A percentile compares a stretch with the other conserved stretches of the same genome.
Conservation (phyloP, 768 basidiomycete species). For the Sporobolomyces phaffii region DNA sequence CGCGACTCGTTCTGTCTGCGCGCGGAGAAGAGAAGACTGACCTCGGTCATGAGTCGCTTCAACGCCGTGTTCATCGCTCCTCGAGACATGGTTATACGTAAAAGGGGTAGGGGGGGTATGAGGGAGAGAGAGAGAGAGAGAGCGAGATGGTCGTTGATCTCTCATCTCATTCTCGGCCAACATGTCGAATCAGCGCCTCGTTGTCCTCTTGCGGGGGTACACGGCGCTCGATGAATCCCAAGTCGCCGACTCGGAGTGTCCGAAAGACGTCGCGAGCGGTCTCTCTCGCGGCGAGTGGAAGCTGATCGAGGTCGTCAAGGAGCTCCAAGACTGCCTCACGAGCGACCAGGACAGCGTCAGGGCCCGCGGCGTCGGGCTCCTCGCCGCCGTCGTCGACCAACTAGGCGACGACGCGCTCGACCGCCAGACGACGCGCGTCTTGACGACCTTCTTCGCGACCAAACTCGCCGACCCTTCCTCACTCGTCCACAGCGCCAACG, state of each 20-base stretch:
- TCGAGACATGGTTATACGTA: background rate
- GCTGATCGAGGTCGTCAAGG: constrained; percentile 62
- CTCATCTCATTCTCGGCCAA: background rate
- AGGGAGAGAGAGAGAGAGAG: background rate
- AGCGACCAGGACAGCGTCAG: constrained; percentile 73
- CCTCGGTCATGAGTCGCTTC: constrained; percentile 80
- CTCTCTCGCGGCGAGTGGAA: background rate
- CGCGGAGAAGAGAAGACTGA: background rate
- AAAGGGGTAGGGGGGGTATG: background rate
- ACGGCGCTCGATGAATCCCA: background rate
- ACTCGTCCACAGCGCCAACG: constrained; percentile 71
- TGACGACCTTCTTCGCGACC: constrained; percentile 72
- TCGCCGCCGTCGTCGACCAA: constrained; percentile 63
- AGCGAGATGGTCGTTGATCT: background rate
- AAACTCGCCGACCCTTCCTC: constrained; percentile 72
- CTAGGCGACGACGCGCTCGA: constrained; percentile 64
- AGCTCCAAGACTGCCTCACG: constrained; percentile 78
- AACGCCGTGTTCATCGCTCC: constrained; percentile 58
- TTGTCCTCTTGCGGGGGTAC: constrained; percentile 2
- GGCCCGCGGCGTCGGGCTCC: constrained; percentile 75
- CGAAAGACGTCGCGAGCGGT: constrained; percentile 15
- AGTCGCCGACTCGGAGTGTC: background rate
- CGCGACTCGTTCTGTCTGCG: too few relatives aligned
- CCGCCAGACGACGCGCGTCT: constrained; percentile 71
- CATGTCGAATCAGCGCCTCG: background rate